Percentiles rank a stretch among this genome's conserved stretches.
Evolutionary conservation across 495 filamentous ascomycete species (phyloP).

Genomic region (Staphylotrichum tortipilum): DNA sequence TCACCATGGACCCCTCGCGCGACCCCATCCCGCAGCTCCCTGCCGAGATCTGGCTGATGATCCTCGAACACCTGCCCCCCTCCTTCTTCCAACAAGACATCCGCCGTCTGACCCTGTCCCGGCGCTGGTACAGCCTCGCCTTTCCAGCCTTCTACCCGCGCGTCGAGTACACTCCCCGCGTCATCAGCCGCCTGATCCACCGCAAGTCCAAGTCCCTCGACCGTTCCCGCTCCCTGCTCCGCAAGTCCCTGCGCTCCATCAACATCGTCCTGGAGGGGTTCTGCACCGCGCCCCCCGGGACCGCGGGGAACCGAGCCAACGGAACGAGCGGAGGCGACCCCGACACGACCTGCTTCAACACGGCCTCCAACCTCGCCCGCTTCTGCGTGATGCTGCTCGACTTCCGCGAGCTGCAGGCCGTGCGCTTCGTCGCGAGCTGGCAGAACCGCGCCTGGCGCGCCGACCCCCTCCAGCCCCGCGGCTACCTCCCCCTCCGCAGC

Average conservation of each 20-base stretch:
- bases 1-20: not conserved
- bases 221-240: constrained; percentile 4
- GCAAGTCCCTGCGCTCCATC: constrained; percentile 7
- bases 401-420: constrained; percentile 6
- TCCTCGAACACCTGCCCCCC: constrained; percentile 12
- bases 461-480: constrained; percentile 1
- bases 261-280: constrained; percentile 14
- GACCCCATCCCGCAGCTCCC: constrained; percentile 9
- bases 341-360: constrained; percentile 3
- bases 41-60: constrained; percentile 15
- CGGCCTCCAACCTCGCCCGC: constrained; percentile 7
- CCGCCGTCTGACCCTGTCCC: constrained; percentile 14
- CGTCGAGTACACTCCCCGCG: constrained; percentile 15
- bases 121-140: constrained; percentile 17
- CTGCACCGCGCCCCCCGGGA: not conserved
- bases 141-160: constrained; percentile 11
- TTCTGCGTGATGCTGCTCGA: constrained; percentile 9
- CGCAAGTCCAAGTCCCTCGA: constrained; percentile 8
- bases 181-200: constrained; percentile 16
- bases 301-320: too few species aligned
- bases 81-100: constrained; percentile 20
- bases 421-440: constrained; percentile 9
- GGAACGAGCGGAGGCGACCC: not conserved
- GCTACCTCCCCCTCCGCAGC: constrained; percentile 5
- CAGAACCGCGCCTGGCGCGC: constrained; percentile 10